Evolutionary conservation across 495 filamentous ascomycete genomes (phyloP).

Genomic region (Echria macrotheca): DNA sequence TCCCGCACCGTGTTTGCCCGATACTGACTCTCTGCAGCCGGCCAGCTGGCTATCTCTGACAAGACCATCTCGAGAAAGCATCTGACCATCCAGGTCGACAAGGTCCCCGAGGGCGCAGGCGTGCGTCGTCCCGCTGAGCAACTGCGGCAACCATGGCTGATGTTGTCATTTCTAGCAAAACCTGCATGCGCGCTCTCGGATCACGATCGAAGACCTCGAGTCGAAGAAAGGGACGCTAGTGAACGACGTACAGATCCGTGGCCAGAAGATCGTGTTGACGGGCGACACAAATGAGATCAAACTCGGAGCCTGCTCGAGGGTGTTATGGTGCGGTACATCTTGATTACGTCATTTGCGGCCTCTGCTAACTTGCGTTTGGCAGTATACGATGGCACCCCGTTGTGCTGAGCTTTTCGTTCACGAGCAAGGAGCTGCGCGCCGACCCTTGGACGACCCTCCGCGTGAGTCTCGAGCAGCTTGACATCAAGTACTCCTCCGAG

Average conservation of each 20-base stretch:
- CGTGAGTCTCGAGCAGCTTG: slow-evolving; percentile 66
- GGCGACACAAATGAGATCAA: slow-evolving; percentile 58
- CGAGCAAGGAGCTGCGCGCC: slow-evolving; percentile 64
- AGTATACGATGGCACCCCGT: slow-evolving; percentile 80
- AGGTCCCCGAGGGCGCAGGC: slow-evolving; percentile 61
- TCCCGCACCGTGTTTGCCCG: slow-evolving; percentile 11
- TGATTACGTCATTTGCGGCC: too few species aligned
- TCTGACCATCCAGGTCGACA: slow-evolving; percentile 66
- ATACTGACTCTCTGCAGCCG: slow-evolving; percentile 26
- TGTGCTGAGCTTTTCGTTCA: slow-evolving; percentile 76
- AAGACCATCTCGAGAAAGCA: slow-evolving; percentile 87
- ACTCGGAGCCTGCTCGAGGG: slow-evolving; percentile 57
- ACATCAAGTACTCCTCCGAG: slow-evolving; percentile 74
- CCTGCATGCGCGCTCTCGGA: slow-evolving; percentile 54
- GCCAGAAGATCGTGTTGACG: slow-evolving; percentile 45
- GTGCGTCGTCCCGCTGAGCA: slow-evolving; percentile 40
- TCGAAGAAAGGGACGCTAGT: slow-evolving; percentile 77
- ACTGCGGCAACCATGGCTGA: slow-evolving; percentile 4
- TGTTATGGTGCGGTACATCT: slow-evolving; percentile 50
- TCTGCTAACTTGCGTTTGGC: slow-evolving; percentile 1
- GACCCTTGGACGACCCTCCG: slow-evolving; percentile 62
- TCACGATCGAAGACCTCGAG: slow-evolving; percentile 62
- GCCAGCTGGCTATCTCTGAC: slow-evolving; percentile 58
- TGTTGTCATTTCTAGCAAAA: slow-evolving; percentile 39
- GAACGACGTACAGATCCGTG: slow-evolving; percentile 63